Conservation (phyloP, 345 rosid genomes). For the Aurinia saxatilis region DNA sequence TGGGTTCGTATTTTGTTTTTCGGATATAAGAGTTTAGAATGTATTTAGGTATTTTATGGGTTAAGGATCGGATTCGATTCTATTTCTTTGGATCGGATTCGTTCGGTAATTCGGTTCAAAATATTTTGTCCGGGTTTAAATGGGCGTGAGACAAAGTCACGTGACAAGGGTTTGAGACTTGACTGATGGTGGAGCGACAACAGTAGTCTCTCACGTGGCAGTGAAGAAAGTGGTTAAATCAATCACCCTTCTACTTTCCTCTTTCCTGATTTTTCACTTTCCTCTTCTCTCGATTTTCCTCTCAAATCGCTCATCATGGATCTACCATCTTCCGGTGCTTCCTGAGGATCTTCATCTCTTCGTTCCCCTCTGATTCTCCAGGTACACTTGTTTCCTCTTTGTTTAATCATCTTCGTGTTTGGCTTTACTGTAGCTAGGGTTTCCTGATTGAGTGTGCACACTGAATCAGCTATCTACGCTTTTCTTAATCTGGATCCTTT, state of each 20-base stretch:
- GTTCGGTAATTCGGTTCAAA: no score
- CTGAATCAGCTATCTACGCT: not conserved
- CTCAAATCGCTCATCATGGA: conserved; percentile 36
- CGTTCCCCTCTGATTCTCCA: conserved; percentile 1
- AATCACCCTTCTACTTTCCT: conserved; percentile 28
- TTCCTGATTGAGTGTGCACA: not conserved
- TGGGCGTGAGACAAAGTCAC: not conserved
- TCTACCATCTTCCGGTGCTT: conserved; percentile 28
- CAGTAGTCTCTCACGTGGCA: not conserved
- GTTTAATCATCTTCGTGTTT: no score
- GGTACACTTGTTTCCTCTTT: conserved; percentile 9
- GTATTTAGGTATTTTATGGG: no score
- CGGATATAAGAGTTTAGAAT: no score
- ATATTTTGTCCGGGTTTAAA: no score
- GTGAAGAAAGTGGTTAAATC: conserved; percentile 19
- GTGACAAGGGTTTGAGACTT: no score
- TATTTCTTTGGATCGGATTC: no score
- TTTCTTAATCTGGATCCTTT: not conserved
- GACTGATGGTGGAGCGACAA: no score
- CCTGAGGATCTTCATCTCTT: conserved; percentile 4
- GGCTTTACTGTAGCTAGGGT: conserved; percentile 33
- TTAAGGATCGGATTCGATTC: no score
- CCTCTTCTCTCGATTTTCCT: conserved; percentile 14
- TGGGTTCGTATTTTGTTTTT: no score
- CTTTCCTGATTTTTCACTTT: conserved; percentile 38